phyloP scores from a whole-genome alignment of 73 alveolate genomes.

The Paramecium biaurelia region DNA sequence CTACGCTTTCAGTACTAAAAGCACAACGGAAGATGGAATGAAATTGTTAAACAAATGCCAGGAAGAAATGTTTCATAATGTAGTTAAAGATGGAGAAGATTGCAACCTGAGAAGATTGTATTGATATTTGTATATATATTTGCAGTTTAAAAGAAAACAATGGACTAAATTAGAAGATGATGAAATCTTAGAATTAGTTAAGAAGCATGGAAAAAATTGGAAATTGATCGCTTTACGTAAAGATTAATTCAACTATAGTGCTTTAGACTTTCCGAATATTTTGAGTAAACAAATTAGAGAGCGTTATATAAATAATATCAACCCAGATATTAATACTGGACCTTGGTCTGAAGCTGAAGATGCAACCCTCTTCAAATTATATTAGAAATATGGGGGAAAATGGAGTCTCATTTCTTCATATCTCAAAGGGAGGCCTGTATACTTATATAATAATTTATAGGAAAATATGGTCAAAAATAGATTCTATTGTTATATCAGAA shows the following conservation, averaged over 20 bases:
- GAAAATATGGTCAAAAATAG: constrained; percentile 61
- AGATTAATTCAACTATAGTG: constrained; percentile 46
- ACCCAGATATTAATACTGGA: constrained; percentile 90
- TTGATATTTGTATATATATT: background rate
- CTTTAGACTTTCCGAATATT: constrained; percentile 41
- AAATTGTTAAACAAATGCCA: constrained; percentile 55
- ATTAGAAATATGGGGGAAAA: constrained; percentile 49
- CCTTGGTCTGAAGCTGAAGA: constrained; percentile 92
- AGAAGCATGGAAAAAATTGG: constrained; percentile 61
- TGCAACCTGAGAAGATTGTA: constrained; percentile 49
- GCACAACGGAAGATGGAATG: constrained; percentile 55
- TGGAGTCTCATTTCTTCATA: constrained; percentile 56
- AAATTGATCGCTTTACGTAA: constrained; percentile 52
- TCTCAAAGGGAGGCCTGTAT: constrained; percentile 59
- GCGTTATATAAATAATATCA: constrained; percentile 96
- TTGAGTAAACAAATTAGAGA: constrained; percentile 96
- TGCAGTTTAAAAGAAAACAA: constrained; percentile 20
- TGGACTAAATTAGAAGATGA: constrained; percentile 63
- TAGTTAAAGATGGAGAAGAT: constrained; percentile 60
- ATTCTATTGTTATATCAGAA: constrained; percentile 60
- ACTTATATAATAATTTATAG: background rate
- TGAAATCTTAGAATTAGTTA: constrained; percentile 34
- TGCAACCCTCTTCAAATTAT: constrained; percentile 13
- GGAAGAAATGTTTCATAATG: constrained; percentile 64
- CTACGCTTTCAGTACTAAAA: background rate